A percentile compares a stretch with the other conserved stretches of the same genome.
Conservation (phyloP, 148 eudicot species). For the Rhododendron mucronatum region DNA sequence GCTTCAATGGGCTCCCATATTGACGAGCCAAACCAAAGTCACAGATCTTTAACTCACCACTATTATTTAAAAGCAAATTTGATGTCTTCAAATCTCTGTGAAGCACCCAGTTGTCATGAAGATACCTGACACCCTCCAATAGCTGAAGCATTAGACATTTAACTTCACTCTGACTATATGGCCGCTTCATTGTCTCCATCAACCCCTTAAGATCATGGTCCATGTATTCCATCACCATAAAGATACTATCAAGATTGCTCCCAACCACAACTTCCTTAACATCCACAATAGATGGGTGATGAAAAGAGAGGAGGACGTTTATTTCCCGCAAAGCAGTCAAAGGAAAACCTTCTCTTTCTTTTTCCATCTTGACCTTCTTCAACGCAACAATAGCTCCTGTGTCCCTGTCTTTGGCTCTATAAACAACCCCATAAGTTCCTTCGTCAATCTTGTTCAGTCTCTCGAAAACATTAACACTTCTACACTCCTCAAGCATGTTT, state of each 20-base stretch:
- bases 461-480: constrained; percentile 96
- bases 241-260: constrained; percentile 78
- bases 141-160: constrained; percentile 95
- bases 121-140: constrained; percentile 72
- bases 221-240: constrained; percentile 98
- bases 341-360: constrained; percentile 92
- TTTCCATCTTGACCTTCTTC: constrained; percentile 94
- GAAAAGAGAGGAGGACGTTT: constrained; percentile 76
- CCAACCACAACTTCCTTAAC: constrained; percentile 94
- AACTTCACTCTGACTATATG: constrained; percentile 96
- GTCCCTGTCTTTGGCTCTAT: constrained; percentile 84
- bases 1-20: constrained; percentile 92
- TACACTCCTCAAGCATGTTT: constrained; percentile 92
- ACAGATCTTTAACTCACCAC: constrained; percentile 90
- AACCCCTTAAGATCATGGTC: constrained; percentile 92
- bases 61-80: constrained; percentile 80
- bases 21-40: constrained; percentile 94
- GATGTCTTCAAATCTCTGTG: constrained; percentile 93
- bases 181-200: constrained; percentile 91
- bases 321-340: constrained; percentile 85
- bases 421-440: constrained; percentile 96
- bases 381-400: constrained; percentile 88
- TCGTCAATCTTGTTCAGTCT: constrained; percentile 88
- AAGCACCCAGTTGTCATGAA: constrained; percentile 97
- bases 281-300: constrained; percentile 80